These are phyloP conservation scores for Lentinula raphanica DNA, from an alignment of 768 basidiomycete species.

Conservation along the genomic window DNA sequence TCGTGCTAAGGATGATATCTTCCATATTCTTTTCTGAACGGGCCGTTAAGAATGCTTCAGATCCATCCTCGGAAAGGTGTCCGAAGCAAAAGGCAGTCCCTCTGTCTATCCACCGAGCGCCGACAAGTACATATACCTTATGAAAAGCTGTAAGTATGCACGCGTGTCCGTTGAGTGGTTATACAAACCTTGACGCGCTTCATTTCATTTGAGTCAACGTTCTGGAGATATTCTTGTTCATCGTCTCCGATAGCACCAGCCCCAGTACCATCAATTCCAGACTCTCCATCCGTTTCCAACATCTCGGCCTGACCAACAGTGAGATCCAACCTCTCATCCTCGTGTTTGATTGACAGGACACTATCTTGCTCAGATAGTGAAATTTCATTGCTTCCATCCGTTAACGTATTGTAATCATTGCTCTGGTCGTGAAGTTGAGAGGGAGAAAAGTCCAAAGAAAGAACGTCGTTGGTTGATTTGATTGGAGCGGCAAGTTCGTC, in stretches of 20 bases:
- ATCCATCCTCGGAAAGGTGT: constrained; percentile 70
- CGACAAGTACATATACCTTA: constrained; percentile 92
- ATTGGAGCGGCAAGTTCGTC: constrained; percentile 13
- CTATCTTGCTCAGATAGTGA: constrained; percentile 15
- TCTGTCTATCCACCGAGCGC: constrained; percentile 89
- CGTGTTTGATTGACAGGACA: constrained; percentile 5
- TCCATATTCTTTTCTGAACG: constrained; percentile 71
- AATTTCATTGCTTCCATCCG: constrained; percentile 28
- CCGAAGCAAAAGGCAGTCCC: constrained; percentile 97
- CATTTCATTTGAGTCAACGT: constrained; percentile 59
- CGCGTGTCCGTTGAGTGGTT: constrained; percentile 12
- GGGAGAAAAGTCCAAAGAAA: constrained; percentile 14
- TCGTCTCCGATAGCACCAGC: constrained; percentile 45
- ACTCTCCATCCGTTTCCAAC: constrained; percentile 38
- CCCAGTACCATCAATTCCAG: constrained; percentile 24
- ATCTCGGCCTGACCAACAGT: constrained; percentile 38
- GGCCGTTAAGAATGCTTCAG: constrained; percentile 80
- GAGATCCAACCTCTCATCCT: constrained; percentile 24
- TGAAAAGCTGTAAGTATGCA: constrained; percentile 12
- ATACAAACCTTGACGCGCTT: constrained; percentile 78
- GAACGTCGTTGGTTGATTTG: background rate
- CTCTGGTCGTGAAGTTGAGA: constrained; percentile 1
- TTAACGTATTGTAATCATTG: constrained; percentile 5
- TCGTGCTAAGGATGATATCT: constrained; percentile 72
- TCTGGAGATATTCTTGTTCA: constrained; percentile 54